Evolutionary conservation across 257 asterid genomes (phyloP), one percentile per base, ranked within the genome.

Genomic region (Solanum ossicruentum): DNA sequence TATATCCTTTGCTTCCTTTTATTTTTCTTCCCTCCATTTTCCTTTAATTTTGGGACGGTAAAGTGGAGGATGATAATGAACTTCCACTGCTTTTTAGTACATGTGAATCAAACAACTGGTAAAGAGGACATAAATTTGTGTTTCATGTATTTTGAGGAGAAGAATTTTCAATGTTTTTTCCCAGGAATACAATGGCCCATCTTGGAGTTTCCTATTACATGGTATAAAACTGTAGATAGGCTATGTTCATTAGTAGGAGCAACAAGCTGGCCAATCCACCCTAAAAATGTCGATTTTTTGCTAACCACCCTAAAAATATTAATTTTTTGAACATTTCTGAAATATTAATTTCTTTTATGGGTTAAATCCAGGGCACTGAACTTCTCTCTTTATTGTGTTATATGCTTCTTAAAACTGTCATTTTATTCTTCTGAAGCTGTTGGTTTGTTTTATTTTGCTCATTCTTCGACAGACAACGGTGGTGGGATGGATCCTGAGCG

Each of bases 401-500:
- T 39, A 70, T 39, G 79, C 78, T 41, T 70, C 15, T 10, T 70
- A 41, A 43, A 18, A 41, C 17, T 45, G 65, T 78, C 49, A 28
- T 52, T 20, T 69, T 70, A 20, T 70, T 39, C 54, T 69, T 41
- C 28, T 70, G 18, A 11, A 0, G 1, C 54, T 41, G 54, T 41
- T 70, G 79, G 8, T 70, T 70, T 86, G 60, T 69, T 51, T 49
- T 26, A 51, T 51, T 45, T 51, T 77, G 63, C 63, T 10, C 65
- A 61, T 58, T 81, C 80, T 73, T 54, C 49, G 86, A 49, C 85
- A 96, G 99, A 96, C 89, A 89, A 96, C 81, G 99, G 99, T 73
- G 99, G 99, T 66, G 99, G 99, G 84, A 96, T 96, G 99, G 89
- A 89, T 83, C 98, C 98, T 39, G 97, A 93, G 81, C 93, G 93